Evolutionary conservation across 257 asterid species (phyloP), one percentile per base, ranked within the genome.

Genomic region (Gentiana dahurica): DNA sequence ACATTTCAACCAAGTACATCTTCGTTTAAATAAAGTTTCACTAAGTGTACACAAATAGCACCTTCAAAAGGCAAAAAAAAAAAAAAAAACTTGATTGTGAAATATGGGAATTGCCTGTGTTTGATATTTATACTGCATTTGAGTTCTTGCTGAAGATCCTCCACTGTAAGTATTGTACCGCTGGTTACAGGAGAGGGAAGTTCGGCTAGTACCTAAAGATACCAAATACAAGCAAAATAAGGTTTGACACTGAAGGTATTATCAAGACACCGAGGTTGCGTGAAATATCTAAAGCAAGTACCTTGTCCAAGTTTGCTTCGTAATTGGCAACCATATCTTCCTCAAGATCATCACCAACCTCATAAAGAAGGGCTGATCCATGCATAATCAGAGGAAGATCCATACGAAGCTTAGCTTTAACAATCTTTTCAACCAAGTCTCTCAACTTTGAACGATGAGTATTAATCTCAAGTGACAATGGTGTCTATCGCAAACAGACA

Each of bases 291-390:
- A 51, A 38, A 49, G 48, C 12, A 49, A 62, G 47, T 3, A 92
- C 99, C 97, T 86, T 89, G 48, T 92, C 99, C 51, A 92, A 87
- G 73, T 92, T 92, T 58, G 94, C 86, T 57, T 81, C 86, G 62
- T 92, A 92, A 71, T 74, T 85, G 46, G 95, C 89, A 68, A 81
- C 95, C 86, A 81, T 89, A 13, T 70, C 91, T 68, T 83, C 82
- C 62, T 79, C 99, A 53, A 92, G 97, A 82, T 86, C 97, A 67
- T 89, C 97, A 51, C 99, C 99, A 72, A 75, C 92, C 77, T 92
- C 99, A 61, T 92, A 92, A 34, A 92, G 95, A 60, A 92, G 97
- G 62, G 85, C 71, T 10, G 81, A 60, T 60, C 90, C 96, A 63
- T 70, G 97, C 99, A 92, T 86, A 67, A 92, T 83, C 67, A 88